Evolutionary conservation across 495 filamentous ascomycete species (phyloP).

Genomic region (Cercophora samala): DNA sequence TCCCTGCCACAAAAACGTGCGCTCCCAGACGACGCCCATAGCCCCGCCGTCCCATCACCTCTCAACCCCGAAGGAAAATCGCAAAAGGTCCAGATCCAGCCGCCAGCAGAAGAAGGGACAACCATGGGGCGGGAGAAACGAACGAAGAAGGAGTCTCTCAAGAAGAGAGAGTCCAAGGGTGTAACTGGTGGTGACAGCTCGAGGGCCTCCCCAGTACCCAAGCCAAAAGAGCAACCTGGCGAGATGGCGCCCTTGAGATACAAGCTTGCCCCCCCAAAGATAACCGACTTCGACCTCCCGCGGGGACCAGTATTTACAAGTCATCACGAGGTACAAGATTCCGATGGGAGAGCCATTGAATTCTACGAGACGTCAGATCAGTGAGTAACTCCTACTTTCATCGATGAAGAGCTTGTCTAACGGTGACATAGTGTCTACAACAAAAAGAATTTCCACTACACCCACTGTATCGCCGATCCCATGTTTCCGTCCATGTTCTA

Average conservation of each 20-base stretch:
- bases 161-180: constrained; percentile 74
- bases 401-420: neutral
- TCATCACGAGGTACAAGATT: constrained; percentile 45
- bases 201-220: constrained; percentile 55
- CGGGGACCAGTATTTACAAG: constrained; percentile 52
- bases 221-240: constrained; percentile 47
- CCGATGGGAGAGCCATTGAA: constrained; percentile 48
- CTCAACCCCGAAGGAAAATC: constrained; percentile 55
- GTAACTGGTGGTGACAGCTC: constrained; percentile 41
- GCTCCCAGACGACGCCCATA: constrained; percentile 46
- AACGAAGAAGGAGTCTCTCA: constrained; percentile 67
- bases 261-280: constrained; percentile 55
- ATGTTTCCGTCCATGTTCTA: constrained; percentile 82
- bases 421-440: constrained; percentile 68
- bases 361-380: constrained; percentile 64
- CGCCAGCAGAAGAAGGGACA: constrained; percentile 40
- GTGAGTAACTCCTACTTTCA: constrained; percentile 40
- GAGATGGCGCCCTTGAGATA: constrained; percentile 54
- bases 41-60: constrained; percentile 58
- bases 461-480: constrained; percentile 84
- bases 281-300: constrained; percentile 57
- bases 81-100: constrained; percentile 31
- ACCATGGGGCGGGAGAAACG: constrained; percentile 46
- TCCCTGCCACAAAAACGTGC: constrained; percentile 58
- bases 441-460: constrained; percentile 87